Evolutionary conservation across 176 grass and related monocot genomes (phyloP), one percentile per base, ranked within the genome.

Genomic region (Eragrostis nindensis): DNA sequence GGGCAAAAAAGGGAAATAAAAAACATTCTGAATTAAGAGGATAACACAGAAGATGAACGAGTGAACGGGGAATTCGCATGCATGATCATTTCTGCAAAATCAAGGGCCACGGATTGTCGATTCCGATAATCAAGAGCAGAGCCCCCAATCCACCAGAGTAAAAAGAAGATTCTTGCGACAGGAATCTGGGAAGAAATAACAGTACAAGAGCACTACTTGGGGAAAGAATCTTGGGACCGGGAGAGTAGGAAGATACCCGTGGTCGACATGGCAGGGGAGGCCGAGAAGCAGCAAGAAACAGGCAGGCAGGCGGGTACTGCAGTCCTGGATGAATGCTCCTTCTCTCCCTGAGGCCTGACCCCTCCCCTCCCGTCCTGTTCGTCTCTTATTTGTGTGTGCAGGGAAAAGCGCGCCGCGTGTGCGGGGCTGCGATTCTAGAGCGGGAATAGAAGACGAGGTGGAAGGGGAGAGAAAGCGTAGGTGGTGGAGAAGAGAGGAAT

Each of bases 401-500:
- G 59, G 48, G 63, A 50, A 11, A 44, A 42, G 77, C 8, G 13
- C 11, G 81, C 9, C 55, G 39, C 22, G 29, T 67, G 72, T 19
- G 73, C 19, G 47, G 64, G 79, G n/a, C 80, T 54, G 74, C 60
- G 74, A 83, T 67, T 59, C 86, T 67, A 55, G 46, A 65, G 66
- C 64, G 78, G 25, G 29, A 24, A 55, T 16, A 6, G 19, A 13
- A 27, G 41, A 5, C 32, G 32, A 40, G 11, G 40, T 7, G 43
- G 16, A 11, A 11, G 6, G 21, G 16, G 43, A 46, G 29, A 22
- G 48, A 73, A 56, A 62, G 75, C 49, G 78, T 82, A 79, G 80
- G 86, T 74, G 80, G 80, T 78, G 68, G 80, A 66, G 80, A 78
- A 56, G 79, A 83, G 74, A 73, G 57, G 66, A 45, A 65, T 73